Base-by-base conservation (phyloP, 176 grass and related monocot species). In the Leersia perrieri region DNA sequence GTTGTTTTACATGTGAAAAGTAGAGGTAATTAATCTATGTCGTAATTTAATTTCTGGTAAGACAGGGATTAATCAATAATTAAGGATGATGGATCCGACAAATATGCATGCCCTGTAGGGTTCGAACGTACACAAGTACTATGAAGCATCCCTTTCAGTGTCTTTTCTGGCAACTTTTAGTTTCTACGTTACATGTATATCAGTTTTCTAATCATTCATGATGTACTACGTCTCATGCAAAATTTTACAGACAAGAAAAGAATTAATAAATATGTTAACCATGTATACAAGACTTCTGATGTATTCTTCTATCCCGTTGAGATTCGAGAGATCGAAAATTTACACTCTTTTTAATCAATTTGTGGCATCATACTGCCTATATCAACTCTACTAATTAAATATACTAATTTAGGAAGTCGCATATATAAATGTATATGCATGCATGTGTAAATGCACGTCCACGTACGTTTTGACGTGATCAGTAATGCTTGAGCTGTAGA, bases 1-100 rank as follows among this genome's bases (percentile, higher is more conserved):
- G n/a, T n/a, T n/a, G n/a, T 55, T 45, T 58, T 58, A 58, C 53
- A 25, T 58, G n/a, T 25, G 53, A n/a, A n/a, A 9, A 31, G 1
- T 58, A 40, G 25, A 47, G n/a, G 10, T 45, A 72, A 16, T 63
- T 80, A 79, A 33, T 12, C 11, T 7, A 63, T 80, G 82, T 80
- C 76, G 29, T 28, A 49, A 33, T 84, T 82, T 63, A 31, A 73
- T 84, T 80, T 81, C 68, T 44, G 28, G 68, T 75, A 53, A 32
- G 68, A 79, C n/a, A 23, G 39, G 42, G 40, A 70, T 63, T 63
- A 53, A 8, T 34, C 34, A 33, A 13, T 63, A 53, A 11, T 42
- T 16, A 25, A 9, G 28, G 66, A 60, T 9, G 25, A 29, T 62
- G 42, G 4, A 79, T 53, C 63, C 51, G 39, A 79, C 60, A 49